A percentile compares a stretch with the other conserved stretches of the same genome.
Evolutionary conservation across 2,329 filamentous ascomycete species (phyloP).

Genomic region (Penicillium sp.): DNA sequence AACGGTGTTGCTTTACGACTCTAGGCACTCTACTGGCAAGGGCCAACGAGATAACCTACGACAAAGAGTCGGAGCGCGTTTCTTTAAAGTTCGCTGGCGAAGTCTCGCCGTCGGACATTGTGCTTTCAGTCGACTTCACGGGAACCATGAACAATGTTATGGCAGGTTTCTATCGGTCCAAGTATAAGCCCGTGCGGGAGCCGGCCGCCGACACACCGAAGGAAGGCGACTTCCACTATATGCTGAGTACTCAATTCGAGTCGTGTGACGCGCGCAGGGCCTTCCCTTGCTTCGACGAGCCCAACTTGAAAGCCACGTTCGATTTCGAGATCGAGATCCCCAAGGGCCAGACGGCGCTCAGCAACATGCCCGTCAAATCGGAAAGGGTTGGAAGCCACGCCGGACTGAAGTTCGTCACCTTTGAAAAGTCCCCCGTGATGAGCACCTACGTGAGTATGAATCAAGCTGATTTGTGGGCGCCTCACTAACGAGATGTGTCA

Average conservation of each 20-base stretch:
- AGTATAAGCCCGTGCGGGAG: constrained; percentile 76
- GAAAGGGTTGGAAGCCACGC: constrained; percentile 64
- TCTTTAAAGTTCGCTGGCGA: constrained; percentile 72
- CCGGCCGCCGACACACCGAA: constrained; percentile 72
- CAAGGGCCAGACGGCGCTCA: constrained; percentile 78
- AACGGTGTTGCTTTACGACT: not conserved
- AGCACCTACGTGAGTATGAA: constrained; percentile 62
- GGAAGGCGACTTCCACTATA: constrained; percentile 61
- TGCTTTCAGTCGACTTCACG: constrained; percentile 68
- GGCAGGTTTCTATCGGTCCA: constrained; percentile 89
- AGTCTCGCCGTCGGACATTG: constrained; percentile 63
- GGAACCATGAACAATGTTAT: constrained; percentile 85
- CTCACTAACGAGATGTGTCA: constrained; percentile 41
- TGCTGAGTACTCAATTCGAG: constrained; percentile 97
- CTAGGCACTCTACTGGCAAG: constrained; percentile 36
- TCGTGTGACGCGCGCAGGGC: constrained; percentile 90
- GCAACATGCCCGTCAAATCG: constrained; percentile 89
- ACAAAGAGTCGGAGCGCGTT: constrained; percentile 77
- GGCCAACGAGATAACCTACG: constrained; percentile 68
- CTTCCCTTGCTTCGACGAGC: constrained; percentile 98
- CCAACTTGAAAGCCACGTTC: constrained; percentile 93
- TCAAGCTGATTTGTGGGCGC: constrained; percentile 31
- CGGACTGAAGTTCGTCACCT: constrained; percentile 63
- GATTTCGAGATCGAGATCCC: constrained; percentile 91
- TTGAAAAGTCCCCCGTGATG: constrained; percentile 83